Evolutionary conservation across 164 flowering plant species (phyloP), one percentile per base, ranked within the genome.

Genomic region (Vitis rupestris): DNA sequence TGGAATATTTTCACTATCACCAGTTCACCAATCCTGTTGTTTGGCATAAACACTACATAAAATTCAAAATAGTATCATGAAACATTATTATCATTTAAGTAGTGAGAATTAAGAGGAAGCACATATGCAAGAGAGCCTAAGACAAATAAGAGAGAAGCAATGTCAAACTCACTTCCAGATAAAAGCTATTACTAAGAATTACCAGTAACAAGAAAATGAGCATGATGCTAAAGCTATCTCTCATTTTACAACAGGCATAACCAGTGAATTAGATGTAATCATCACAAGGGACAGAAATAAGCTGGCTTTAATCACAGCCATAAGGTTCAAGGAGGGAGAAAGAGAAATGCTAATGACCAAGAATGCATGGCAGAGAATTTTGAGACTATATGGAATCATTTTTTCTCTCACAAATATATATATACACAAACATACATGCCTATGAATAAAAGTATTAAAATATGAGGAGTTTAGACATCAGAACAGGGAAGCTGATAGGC

Each of bases 61-160:
- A 44, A 51, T 19, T 1, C 4, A 15, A 14, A 7, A 47, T 15
- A 37, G 51, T 17, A 62, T 44, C 13, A 10, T 59, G 27, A 6
- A 59, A 8, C 11, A 59, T 3, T 29, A 10, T 27, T 10, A 23
- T 23, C 27, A 23, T 23, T 23, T 23, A 23, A 19, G 13, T 23
- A 8, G 14, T 59, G 10, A 27, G 13, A 2, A 7, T 27, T 0
- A 27, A 19, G 10, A 6, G 16, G 5, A 16, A n/a, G 29, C 0
- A 29, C 44, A 59, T 23, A 59, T 12, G 23, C 15, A 49, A 61
- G 13, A 9, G 14, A 14, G 14, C 8, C 51, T 23, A n/a, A 62
- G 65, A 31, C 16, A 62, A 11, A 44, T 19, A 62, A 62, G 27
- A 61, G 50, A 37, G 51, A 62, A 62, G 51, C 51, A 44, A 62